Conservation (phyloP, 1,284 basidiomycete genomes). For the Trichosporon ovoides region DNA sequence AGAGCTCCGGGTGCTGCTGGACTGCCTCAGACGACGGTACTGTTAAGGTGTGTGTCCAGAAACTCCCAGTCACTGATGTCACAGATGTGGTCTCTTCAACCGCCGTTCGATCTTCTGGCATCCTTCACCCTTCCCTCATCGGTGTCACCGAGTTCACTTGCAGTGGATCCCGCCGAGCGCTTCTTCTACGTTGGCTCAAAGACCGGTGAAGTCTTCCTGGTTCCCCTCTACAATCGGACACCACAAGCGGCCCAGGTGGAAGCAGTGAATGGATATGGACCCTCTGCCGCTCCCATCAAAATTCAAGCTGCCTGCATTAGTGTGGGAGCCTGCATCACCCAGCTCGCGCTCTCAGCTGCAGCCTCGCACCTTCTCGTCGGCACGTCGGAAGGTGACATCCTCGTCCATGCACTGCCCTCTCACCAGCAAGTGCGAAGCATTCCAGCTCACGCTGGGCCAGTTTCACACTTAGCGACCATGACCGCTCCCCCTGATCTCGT, state of each 20-base stretch:
- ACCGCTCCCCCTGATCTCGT: conserved; percentile 76
- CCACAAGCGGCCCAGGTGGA: conserved; percentile 53
- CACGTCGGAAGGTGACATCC: conserved; percentile 66
- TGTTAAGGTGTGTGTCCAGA: conserved; percentile 64
- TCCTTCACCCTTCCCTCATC: conserved; percentile 76
- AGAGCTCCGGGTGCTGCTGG: conserved; percentile 49
- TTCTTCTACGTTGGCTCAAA: conserved; percentile 75
- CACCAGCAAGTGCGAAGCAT: conserved; percentile 81
- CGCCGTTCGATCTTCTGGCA: conserved; percentile 64
- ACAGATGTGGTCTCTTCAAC: conserved; percentile 75
- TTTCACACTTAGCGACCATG: conserved; percentile 69
- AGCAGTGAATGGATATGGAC: conserved; percentile 69
- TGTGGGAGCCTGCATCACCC: conserved; percentile 55
- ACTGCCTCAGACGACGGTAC: conserved; percentile 82
- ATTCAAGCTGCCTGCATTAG: conserved; percentile 37
- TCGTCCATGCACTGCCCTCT: conserved; percentile 79
- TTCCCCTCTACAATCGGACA: conserved; percentile 68
- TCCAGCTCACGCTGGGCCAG: conserved; percentile 61
- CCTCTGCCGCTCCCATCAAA: conserved; percentile 60
- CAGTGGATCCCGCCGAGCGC: conserved; percentile 77
- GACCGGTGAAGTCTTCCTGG: conserved; percentile 70
- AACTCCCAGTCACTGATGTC: not conserved
- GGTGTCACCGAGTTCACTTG: conserved; percentile 53
- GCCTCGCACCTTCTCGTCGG: conserved; percentile 69
- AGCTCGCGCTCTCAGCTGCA: conserved; percentile 68